Conservation (phyloP, 2,329 filamentous ascomycete genomes). For the Aureobasidium namibiae region DNA sequence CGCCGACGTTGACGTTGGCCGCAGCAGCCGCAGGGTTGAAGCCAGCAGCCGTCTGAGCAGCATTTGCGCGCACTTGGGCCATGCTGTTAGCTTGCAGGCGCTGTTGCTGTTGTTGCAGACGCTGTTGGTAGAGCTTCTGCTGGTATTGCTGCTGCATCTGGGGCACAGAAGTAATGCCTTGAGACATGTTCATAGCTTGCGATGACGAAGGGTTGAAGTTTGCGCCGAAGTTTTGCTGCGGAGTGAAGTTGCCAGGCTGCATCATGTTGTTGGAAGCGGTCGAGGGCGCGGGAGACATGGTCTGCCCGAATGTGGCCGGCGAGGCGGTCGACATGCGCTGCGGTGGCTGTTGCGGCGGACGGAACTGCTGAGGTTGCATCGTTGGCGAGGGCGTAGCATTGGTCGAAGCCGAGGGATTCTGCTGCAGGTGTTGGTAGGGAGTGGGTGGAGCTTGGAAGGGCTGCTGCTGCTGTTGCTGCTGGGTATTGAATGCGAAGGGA, state of each 20-base stretch:
- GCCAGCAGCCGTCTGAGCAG: not conserved
- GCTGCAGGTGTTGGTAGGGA: slow-evolving; percentile 74
- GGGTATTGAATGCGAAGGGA: slow-evolving; percentile 11
- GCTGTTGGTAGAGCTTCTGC: slow-evolving; percentile 78
- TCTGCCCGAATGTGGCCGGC: slow-evolving; percentile 81
- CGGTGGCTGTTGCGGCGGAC: slow-evolving; percentile 55
- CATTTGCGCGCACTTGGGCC: slow-evolving; percentile 17
- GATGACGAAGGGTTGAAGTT: slow-evolving; percentile 11
- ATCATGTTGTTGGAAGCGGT: slow-evolving; percentile 49
- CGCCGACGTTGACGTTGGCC: slow-evolving; percentile 15
- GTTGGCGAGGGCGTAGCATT: slow-evolving; percentile 90
- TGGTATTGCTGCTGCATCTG: slow-evolving; percentile 48
- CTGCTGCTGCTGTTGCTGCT: slow-evolving; percentile 50
- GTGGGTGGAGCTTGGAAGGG: slow-evolving; percentile 57
- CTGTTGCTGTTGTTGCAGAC: slow-evolving; percentile 68
- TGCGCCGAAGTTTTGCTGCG: slow-evolving; percentile 15
- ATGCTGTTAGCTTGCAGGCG: slow-evolving; percentile 42
- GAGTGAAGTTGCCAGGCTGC: slow-evolving; percentile 30
- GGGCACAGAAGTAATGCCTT: slow-evolving; percentile 28
- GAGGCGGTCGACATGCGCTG: slow-evolving; percentile 78
- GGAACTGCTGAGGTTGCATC: slow-evolving; percentile 70
- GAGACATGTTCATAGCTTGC: slow-evolving; percentile 27
- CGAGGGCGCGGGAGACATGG: slow-evolving; percentile 67
- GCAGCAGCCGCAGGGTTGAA: slow-evolving; percentile 12
- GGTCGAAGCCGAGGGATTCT: slow-evolving; percentile 68